phyloP scores from a whole-genome alignment of 1,139 yeast genomes.

The Pneumocystis carinii region DNA sequence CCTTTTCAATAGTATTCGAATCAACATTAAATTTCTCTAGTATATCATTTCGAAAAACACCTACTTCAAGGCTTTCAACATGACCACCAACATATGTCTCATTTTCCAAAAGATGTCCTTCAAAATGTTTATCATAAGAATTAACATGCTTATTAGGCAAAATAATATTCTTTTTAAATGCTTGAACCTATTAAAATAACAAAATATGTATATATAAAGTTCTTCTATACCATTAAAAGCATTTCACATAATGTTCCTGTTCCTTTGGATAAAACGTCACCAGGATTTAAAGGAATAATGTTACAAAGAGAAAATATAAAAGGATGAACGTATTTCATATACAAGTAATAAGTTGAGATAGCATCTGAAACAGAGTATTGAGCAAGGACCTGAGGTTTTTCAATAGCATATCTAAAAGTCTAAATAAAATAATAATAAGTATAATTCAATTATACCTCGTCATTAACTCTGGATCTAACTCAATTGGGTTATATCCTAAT shows the following conservation, averaged over 20 bases:
- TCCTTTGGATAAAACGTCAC: slow-evolving; percentile 89
- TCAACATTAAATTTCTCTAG: slow-evolving; percentile 63
- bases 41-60: slow-evolving; percentile 86
- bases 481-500: slow-evolving; percentile 90
- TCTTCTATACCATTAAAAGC: slow-evolving; percentile 54
- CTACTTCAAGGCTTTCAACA: slow-evolving; percentile 94
- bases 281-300: slow-evolving; percentile 90
- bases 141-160: slow-evolving; percentile 89
- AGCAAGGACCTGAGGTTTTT: slow-evolving; percentile 78
- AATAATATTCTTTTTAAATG: slow-evolving; percentile 59
- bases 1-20: slow-evolving; percentile 65
- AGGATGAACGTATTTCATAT: slow-evolving; percentile 94
- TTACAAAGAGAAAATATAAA: slow-evolving; percentile 91
- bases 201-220: background rate
- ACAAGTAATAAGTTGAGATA: slow-evolving; percentile 90
- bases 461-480: slow-evolving; percentile 94
- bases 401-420: slow-evolving; percentile 50
- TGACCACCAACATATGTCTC: slow-evolving; percentile 99
- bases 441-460: slow-evolving; percentile 38
- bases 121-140: slow-evolving; percentile 81
- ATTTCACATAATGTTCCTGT: slow-evolving; percentile 98
- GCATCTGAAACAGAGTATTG: slow-evolving; percentile 99
- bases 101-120: slow-evolving; percentile 84
- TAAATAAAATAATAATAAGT: background rate
- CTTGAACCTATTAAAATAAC: slow-evolving; percentile 40